These are phyloP conservation scores for Aspergillus olivimuriae DNA, from an alignment of 495 filamentous ascomycete species.

Conservation along the genomic window DNA sequence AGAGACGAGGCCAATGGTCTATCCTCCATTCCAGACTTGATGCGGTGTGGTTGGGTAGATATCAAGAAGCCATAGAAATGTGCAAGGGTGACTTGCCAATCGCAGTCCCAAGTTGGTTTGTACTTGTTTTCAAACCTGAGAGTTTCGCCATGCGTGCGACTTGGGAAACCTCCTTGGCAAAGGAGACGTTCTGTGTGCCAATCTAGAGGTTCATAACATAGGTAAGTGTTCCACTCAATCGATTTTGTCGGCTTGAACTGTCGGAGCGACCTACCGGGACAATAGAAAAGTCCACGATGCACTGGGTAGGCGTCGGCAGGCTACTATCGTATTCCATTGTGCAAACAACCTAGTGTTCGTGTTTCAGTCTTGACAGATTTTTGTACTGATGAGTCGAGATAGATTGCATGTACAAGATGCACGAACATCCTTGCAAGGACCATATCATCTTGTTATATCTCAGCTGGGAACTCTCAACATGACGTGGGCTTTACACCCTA, in stretches of 20 bases:
- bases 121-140: background rate
- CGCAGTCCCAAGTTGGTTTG: background rate
- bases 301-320: constrained; percentile 49
- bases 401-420: no score
- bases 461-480: no score
- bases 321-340: constrained; percentile 16
- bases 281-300: constrained; percentile 69
- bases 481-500: background rate
- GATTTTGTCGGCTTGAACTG: background rate
- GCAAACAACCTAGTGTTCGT: background rate
- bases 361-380: no score
- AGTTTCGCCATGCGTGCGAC: background rate
- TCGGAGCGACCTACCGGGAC: constrained; percentile 49
- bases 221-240: no score
- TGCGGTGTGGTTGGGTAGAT: no score
- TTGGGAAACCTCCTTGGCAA: background rate
- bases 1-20: no score
- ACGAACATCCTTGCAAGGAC: no score
- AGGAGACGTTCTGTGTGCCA: background rate
- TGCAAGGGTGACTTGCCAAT: background rate
- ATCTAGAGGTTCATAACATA: background rate
- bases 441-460: no score
- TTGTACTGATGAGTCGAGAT: no score
- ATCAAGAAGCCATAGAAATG: no score
- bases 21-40: no score